Base-by-base conservation (phyloP, 2,329 filamentous ascomycete genomes). In the Trichoderma semiorbis region DNA sequence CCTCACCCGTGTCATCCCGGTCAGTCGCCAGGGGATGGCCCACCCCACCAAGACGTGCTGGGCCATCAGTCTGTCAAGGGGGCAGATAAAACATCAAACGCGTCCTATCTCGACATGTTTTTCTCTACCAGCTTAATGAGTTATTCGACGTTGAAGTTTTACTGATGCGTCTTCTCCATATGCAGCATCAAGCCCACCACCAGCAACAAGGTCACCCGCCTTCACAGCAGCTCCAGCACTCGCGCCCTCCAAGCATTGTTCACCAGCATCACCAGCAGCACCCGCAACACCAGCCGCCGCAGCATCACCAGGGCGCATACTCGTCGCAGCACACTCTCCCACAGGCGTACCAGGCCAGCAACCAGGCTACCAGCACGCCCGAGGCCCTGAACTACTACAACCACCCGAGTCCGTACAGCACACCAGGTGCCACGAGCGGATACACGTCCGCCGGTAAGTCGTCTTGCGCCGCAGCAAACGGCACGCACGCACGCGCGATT, bases 381-480 rank as follows among this genome's bases (percentile, higher is more conserved):
- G 92, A 97, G 72, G 81, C 77, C 76, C 84, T 92, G 67, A 87
- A 90, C 77, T 97, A 95, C 82, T 90, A 92, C 79, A 89, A 92
- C 72, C 93, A 96, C 79, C 89, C 92, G 74, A 93, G 91, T 80
- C 89, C 93, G 12, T 97, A 97, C 84, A 94, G 92, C 83, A 92
- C 93, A 70, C 91, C 93, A 76, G 93, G 92, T 83, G 89, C 92
- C 73, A 90, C 92, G 70, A 93, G 92, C 83, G 92, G 92, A 84
- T 97, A 97, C 83, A 91, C 93, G 75, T 93, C 94, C 80, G 92
- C 93, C 85, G 93, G 93, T 96, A 84, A 86, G 91, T 86, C 73
- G 36, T 39, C 69, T 26, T 28, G 18, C 61, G 47, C 55, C 66
- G 70, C 43, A 3, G 32, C 66, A 36, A 64, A 69, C 61, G 61